phyloP scores from a whole-genome alignment of 257 asterid genomes.

The Capsicum pubescens region DNA sequence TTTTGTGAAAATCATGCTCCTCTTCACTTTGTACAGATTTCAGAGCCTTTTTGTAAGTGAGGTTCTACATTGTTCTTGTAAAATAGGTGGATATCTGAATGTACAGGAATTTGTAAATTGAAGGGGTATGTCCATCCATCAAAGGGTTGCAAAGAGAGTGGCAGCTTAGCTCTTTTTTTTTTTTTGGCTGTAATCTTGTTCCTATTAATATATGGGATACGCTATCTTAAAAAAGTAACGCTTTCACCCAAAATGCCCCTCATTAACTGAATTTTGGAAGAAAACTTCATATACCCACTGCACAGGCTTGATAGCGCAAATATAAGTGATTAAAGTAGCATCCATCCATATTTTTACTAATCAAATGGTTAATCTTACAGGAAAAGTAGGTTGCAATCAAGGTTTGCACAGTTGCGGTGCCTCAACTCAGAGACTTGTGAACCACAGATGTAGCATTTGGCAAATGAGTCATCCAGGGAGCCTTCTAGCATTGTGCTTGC shows the following conservation, averaged over 20 bases:
- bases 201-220: background rate
- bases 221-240: background rate
- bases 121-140: conserved; percentile 13
- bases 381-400: conserved; percentile 94
- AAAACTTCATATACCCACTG: background rate
- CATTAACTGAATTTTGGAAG: conserved; percentile 17
- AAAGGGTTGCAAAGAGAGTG: conserved; percentile 7
- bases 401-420: conserved; percentile 94
- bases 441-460: conserved; percentile 72
- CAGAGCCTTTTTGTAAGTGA: background rate
- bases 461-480: conserved; percentile 52
- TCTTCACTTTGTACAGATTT: background rate
- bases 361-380: conserved; percentile 60
- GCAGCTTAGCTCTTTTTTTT: background rate
- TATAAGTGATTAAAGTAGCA: conserved; percentile 24
- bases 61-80: background rate
- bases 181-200: background rate
- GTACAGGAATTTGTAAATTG: background rate
- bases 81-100: conserved; percentile 14
- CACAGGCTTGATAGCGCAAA: conserved; percentile 15
- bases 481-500: conserved; percentile 37
- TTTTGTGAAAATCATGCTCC: background rate
- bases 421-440: conserved; percentile 72
- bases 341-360: conserved; percentile 9
- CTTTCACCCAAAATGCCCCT: background rate